phyloP scores from a whole-genome alignment of 306 rosid species.

The Glycine tomentella region DNA sequence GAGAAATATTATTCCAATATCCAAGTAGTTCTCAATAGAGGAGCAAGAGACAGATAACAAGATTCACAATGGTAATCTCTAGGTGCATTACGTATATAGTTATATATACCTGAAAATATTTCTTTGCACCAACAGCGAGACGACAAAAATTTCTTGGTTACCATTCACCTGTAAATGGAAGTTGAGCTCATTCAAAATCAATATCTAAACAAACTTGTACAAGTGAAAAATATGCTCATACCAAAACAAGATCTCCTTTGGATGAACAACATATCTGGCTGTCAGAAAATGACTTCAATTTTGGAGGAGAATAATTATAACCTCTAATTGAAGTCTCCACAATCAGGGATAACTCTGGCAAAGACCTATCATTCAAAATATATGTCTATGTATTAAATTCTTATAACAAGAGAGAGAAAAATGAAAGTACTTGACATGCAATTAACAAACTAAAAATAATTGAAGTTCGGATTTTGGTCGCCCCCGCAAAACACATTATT shows the following conservation, averaged over 20 bases:
- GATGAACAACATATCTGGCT: conserved; percentile 71
- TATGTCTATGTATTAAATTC: conserved; percentile 15
- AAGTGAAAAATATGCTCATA: conserved; percentile 49
- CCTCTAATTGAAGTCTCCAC: conserved; percentile 80
- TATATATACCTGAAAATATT: conserved; percentile 69
- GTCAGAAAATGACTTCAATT: conserved; percentile 57
- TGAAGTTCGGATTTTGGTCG: conserved; percentile 12
- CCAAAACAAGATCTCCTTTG: conserved; percentile 86
- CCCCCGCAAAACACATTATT: conserved; percentile 32
- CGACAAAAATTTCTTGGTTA: conserved; percentile 74
- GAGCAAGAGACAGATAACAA: conserved; percentile 16
- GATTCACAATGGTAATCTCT: conserved; percentile 7
- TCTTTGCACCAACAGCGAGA: conserved; percentile 68
- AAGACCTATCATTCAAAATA: conserved; percentile 63
- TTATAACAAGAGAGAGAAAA: neutral
- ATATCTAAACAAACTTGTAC: conserved; percentile 3
- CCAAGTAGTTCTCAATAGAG: neutral
- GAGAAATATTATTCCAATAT: neutral
- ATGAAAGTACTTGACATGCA: conserved; percentile 18
- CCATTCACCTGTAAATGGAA: conserved; percentile 71
- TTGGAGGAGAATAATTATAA: conserved; percentile 63
- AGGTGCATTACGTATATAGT: neutral
- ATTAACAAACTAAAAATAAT: conserved; percentile 18
- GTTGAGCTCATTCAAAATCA: conserved; percentile 22
- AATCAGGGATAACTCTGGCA: conserved; percentile 78